Evolutionary conservation across 2,329 filamentous ascomycete species (phyloP), one percentile per base, ranked within the genome.

Genomic region (Sphaerulina vaccinii): DNA sequence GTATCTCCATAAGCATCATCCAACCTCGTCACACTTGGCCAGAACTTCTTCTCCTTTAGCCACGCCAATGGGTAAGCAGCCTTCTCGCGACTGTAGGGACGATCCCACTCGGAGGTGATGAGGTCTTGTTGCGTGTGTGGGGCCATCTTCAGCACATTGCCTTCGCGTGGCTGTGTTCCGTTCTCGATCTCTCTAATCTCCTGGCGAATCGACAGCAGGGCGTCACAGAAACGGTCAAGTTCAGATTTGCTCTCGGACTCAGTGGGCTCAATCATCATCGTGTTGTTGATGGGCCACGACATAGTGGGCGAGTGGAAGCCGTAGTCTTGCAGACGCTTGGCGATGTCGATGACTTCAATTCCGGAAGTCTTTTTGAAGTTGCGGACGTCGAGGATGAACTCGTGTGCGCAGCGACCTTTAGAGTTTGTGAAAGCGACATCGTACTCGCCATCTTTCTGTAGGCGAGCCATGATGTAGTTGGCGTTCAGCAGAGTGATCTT

Each of bases 281-380:
- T 96, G 73, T 95, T 95, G 46, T 89, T 82, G 2, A 97, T 90
- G 1, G 92, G 92, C 88, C 89, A 96, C 69, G 85, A 90, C 92
- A 97, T 96, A 47, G 92, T 97, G 0, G 92, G 92, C 1, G 91
- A 88, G 72, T 97, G 92, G 82, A 97, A 97, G 36, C 92, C 92
- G 69, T 95, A 97, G 69, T 97, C 92, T 73, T 96, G 91, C 16
- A 97, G 83, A 57, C 92, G 88, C 79, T 97, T 97, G 66, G 92
- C 92, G 59, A 97, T 87, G 67, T 97, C 92, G 62, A 96, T 93
- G 23, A 87, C 92, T 73, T 96, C 91, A 62, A 97, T 76, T 21
- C 89, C 90, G 5, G 87, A 83, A 1, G 84, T 83, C 48, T 91
- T 86, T 68, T 89, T 88, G 79, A 96, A 96, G 19, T 83, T 81